Percentiles rank a stretch among this genome's conserved stretches.
These are phyloP conservation scores for Aspergillus leporis DNA, from an alignment of 495 filamentous ascomycete species.

Conservation along the genomic window DNA sequence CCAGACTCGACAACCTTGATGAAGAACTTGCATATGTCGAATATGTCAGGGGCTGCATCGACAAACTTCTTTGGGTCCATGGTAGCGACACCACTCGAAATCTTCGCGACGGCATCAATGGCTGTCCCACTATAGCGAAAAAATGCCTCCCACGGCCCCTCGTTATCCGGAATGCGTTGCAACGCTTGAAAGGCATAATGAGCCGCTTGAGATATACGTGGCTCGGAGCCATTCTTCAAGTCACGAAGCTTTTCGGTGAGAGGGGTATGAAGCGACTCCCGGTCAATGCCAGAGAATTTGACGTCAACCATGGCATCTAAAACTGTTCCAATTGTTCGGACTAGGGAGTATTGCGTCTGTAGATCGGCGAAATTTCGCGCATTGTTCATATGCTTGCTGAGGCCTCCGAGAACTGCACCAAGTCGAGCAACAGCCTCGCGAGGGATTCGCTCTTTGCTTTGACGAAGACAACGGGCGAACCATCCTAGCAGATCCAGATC, in stretches of 20 bases:
- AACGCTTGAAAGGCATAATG: constrained; percentile 17
- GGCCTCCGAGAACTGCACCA: not conserved
- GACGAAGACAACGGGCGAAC: not conserved
- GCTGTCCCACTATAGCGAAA: not conserved
- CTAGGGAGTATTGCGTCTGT: not conserved
- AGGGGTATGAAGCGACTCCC: not conserved
- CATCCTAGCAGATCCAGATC: not conserved
- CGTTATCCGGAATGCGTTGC: constrained; percentile 9
- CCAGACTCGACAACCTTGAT: not conserved
- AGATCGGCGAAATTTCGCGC: not conserved
- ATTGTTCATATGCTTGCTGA: not conserved
- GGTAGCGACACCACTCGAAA: constrained; percentile 11
- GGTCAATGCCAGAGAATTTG: not conserved
- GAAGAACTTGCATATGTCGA: constrained; percentile 11
- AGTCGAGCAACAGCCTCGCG: not conserved
- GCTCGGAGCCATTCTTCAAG: constrained; percentile 7
- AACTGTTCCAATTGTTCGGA: not conserved
- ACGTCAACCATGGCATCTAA: constrained; percentile 7
- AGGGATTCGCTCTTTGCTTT: not conserved
- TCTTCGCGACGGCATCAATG: constrained; percentile 2
- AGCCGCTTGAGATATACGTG: constrained; percentile 17
- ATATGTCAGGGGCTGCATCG: constrained; percentile 8
- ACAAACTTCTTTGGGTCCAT: constrained; percentile 17
- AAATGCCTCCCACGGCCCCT: constrained; percentile 8
- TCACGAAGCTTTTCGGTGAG: not conserved